phyloP scores from a whole-genome alignment of 2,329 filamentous ascomycete species.

The Coniochaeta prunicola region DNA sequence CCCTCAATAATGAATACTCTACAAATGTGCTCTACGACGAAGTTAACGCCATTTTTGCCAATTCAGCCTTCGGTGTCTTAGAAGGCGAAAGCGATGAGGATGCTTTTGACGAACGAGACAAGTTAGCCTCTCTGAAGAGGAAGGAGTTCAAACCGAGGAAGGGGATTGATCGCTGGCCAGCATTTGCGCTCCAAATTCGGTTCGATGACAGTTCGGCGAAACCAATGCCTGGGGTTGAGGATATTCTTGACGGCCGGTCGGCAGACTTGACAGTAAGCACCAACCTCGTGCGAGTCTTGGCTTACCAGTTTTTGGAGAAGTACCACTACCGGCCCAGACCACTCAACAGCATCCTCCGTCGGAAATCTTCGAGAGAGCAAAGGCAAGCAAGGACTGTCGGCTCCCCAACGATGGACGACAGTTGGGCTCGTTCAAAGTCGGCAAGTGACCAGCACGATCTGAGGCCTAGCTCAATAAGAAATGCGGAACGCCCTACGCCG shows the following conservation, averaged over 20 bases:
- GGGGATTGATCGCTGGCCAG: slow-evolving; percentile 74
- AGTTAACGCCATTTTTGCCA: slow-evolving; percentile 68
- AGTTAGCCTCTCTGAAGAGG: slow-evolving; percentile 35
- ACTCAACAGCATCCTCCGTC: slow-evolving; percentile 4
- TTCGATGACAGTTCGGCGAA: slow-evolving; percentile 13
- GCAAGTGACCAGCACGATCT: not conserved
- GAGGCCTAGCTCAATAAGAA: not conserved
- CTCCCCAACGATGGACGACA: not conserved
- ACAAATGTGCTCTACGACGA: slow-evolving; percentile 66
- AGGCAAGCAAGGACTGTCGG: not conserved
- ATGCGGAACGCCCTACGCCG: not conserved
- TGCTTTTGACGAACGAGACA: slow-evolving; percentile 27
- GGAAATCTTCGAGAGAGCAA: not conserved
- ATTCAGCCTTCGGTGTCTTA: slow-evolving; percentile 66
- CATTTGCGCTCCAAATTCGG: slow-evolving; percentile 73
- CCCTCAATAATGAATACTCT: slow-evolving; percentile 47
- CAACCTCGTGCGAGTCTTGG: slow-evolving; percentile 60
- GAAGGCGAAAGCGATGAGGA: slow-evolving; percentile 33
- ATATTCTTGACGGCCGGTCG: slow-evolving; percentile 36
- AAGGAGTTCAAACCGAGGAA: slow-evolving; percentile 49
- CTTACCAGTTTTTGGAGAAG: slow-evolving; percentile 67
- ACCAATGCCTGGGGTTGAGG: slow-evolving; percentile 22
- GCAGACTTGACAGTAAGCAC: slow-evolving; percentile 47
- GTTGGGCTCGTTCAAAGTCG: not conserved
- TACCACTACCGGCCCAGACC: slow-evolving; percentile 58